Evolutionary conservation across 345 rosid species (phyloP).

Genomic region (Citrus unshiu): DNA sequence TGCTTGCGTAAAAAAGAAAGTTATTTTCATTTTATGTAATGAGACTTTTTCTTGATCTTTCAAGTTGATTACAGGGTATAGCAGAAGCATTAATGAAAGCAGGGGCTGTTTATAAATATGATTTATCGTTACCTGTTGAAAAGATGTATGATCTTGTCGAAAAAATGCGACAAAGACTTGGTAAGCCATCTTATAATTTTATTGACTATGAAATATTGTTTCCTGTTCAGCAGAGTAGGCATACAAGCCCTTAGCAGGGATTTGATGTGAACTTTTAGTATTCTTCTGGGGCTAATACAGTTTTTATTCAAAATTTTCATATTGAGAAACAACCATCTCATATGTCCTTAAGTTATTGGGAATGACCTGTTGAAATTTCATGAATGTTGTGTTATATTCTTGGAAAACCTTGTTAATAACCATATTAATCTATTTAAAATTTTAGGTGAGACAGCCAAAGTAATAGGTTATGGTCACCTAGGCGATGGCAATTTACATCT

Average conservation of each 20-base stretch:
- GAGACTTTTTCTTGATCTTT: slow-evolving; percentile 5
- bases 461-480: slow-evolving; percentile 88
- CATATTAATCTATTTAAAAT: neutral
- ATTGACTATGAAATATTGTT: neutral
- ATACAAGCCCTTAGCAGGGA: neutral
- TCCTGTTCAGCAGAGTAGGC: neutral
- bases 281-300: neutral
- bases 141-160: slow-evolving; percentile 80
- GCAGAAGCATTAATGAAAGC: slow-evolving; percentile 87
- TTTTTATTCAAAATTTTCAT: neutral
- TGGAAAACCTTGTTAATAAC: neutral
- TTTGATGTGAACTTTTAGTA: neutral
- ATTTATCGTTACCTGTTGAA: slow-evolving; percentile 82
- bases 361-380: neutral
- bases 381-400: neutral
- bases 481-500: slow-evolving; percentile 96
- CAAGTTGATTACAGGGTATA: slow-evolving; percentile 51
- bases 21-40: neutral
- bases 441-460: slow-evolving; percentile 69
- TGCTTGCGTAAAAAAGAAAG: neutral
- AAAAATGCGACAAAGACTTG: slow-evolving; percentile 69
- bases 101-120: slow-evolving; percentile 90
- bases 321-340: neutral
- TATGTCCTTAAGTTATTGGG: neutral
- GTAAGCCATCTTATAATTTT: slow-evolving; percentile 33